phyloP scores from a whole-genome alignment of 108 stramenopile species.

The Pseudonitzschia multistriata region DNA sequence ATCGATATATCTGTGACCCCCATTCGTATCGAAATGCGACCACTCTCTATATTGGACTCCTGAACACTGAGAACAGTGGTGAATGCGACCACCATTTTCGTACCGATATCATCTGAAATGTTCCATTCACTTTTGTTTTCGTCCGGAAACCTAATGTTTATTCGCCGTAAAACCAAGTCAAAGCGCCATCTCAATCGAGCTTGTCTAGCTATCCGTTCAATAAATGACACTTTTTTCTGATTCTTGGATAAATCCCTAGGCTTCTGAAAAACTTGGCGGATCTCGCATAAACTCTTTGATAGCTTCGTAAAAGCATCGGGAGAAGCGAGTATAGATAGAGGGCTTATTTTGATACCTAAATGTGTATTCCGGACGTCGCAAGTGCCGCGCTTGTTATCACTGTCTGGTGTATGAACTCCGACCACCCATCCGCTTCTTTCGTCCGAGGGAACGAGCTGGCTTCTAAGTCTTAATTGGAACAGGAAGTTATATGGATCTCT shows the following conservation, averaged over 20 bases:
- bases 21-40: conserved; percentile 5
- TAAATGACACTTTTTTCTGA: not conserved
- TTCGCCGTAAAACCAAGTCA: conserved; percentile 35
- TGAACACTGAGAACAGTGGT: conserved; percentile 24
- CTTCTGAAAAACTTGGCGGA: conserved; percentile 9
- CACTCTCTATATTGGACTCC: not conserved
- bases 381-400: not conserved
- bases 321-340: conserved; percentile 25
- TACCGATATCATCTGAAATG: conserved; percentile 28
- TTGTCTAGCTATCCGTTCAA: not conserved
- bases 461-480: conserved; percentile 34
- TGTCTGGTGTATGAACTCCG: conserved; percentile 23
- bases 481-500: conserved; percentile 39
- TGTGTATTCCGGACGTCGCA: conserved; percentile 41
- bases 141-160: conserved; percentile 36
- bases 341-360: conserved; percentile 31
- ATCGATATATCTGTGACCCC: conserved; percentile 31
- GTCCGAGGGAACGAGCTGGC: conserved; percentile 33
- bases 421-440: conserved; percentile 51
- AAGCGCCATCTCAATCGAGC: conserved; percentile 46
- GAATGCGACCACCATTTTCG: conserved; percentile 30
- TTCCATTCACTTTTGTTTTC: conserved; percentile 18
- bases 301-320: conserved; percentile 15
- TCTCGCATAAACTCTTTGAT: conserved; percentile 11
- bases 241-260: not conserved